Percentiles rank a stretch among this genome's conserved stretches.
Evolutionary conservation across 805 yeast species (phyloP).

Genomic region (Candida sakaeoensis): DNA sequence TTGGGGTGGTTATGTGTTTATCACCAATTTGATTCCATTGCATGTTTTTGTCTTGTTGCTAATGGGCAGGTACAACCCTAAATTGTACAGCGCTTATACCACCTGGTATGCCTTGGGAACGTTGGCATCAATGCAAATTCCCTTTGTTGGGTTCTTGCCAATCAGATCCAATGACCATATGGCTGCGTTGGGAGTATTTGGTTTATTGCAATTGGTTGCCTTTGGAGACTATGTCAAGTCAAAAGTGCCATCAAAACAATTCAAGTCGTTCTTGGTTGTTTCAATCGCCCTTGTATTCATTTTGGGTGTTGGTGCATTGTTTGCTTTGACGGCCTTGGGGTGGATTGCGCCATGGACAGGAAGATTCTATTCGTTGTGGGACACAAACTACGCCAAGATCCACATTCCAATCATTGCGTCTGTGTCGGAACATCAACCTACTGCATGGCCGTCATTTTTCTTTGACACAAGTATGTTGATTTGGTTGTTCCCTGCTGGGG

Average conservation of each 20-base stretch:
- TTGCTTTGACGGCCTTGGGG: conserved; percentile 82
- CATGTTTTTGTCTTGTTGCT: conserved; percentile 85
- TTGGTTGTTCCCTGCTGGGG: conserved; percentile 99
- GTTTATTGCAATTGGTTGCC: conserved; percentile 86
- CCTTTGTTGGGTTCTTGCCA: conserved; percentile 96
- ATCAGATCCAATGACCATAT: conserved; percentile 96
- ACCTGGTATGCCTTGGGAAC: conserved; percentile 98
- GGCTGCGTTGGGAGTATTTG: conserved; percentile 97
- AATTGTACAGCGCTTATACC: conserved; percentile 83
- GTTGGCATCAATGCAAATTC: conserved; percentile 98
- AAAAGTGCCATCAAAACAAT: conserved; percentile 67
- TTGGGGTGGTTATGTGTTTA: conserved; percentile 99
- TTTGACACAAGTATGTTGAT: conserved; percentile 88
- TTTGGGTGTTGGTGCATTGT: conserved; percentile 67
- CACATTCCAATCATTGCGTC: conserved; percentile 99
- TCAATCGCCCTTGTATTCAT: conserved; percentile 53
- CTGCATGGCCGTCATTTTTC: conserved; percentile 99
- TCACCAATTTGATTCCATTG: conserved; percentile 93
- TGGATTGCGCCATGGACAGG: conserved; percentile 99
- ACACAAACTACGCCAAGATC: conserved; percentile 93
- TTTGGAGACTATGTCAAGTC: conserved; percentile 78
- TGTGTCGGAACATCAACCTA: conserved; percentile 98
- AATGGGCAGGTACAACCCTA: conserved; percentile 90
- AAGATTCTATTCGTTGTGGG: conserved; percentile 97
- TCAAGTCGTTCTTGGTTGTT: conserved; percentile 62